Conservation (phyloP, 148 eudicot genomes). For the Cornus controversa region DNA sequence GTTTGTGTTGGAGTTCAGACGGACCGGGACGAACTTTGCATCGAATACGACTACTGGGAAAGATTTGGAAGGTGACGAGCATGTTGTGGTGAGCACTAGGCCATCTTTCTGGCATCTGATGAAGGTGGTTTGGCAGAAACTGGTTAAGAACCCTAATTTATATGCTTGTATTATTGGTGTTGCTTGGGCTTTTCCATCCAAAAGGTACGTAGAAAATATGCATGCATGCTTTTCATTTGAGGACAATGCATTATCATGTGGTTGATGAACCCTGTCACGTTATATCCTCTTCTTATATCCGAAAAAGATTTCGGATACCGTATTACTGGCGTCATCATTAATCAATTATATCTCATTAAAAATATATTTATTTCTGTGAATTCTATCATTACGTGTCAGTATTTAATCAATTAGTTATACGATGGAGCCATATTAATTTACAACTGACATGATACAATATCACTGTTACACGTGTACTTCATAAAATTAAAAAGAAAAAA, state of each 20-base stretch:
- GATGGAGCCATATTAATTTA: no score
- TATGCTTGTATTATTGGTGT: constrained; percentile 75
- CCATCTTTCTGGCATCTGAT: constrained; percentile 46
- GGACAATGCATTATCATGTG: not conserved
- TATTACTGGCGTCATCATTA: no score
- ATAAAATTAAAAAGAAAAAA: no score
- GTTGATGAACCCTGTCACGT: no score
- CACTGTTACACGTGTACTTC: no score
- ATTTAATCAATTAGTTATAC: no score
- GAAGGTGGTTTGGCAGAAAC: constrained; percentile 53
- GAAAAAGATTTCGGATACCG: no score
- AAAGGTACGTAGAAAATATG: constrained; percentile 31
- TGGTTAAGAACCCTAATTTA: constrained; percentile 63
- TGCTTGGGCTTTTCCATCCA: constrained; percentile 65
- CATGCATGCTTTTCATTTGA: not conserved
- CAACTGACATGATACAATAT: no score
- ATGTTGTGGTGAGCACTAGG: not conserved
- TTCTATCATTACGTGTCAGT: no score
- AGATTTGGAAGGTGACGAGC: constrained; percentile 40
- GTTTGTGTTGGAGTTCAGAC: constrained; percentile 59
- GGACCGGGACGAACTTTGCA: constrained; percentile 38
- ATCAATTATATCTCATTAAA: no score
- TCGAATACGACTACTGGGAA: not conserved
- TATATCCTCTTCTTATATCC: no score
- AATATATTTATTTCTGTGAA: no score